Conservation (phyloP, 2,329 filamentous ascomycete genomes). For the Tolypocladium album region DNA sequence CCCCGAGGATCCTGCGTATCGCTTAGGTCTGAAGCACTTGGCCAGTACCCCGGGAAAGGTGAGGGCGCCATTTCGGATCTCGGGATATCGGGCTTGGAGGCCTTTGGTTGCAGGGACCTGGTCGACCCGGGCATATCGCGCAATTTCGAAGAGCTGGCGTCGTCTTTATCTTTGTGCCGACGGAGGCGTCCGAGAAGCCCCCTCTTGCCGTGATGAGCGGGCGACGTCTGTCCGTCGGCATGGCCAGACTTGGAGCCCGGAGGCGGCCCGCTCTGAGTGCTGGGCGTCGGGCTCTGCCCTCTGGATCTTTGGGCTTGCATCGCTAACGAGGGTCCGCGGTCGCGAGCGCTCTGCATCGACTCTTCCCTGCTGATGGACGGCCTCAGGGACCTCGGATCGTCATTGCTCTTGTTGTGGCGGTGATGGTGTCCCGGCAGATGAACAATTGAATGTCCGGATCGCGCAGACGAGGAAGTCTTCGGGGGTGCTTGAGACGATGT, state of each 20-base stretch:
- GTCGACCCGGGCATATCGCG: constrained; percentile 41
- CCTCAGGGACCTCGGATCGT: constrained; percentile 54
- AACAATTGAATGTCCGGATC: constrained; percentile 48
- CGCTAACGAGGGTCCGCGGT: constrained; percentile 34
- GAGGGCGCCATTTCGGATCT: constrained; percentile 28
- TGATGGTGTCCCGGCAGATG: constrained; percentile 55
- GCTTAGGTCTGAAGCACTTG: constrained; percentile 14
- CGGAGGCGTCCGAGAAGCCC: constrained; percentile 40
- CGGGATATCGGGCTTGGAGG: constrained; percentile 35
- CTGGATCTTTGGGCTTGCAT: constrained; percentile 44
- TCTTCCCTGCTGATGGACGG: constrained; percentile 72
- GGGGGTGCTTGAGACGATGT: constrained; percentile 32
- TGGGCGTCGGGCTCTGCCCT: constrained; percentile 74
- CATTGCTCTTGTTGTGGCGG: constrained; percentile 60
- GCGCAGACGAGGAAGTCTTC: constrained; percentile 53
- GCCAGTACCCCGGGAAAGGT: constrained; percentile 19
- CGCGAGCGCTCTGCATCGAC: constrained; percentile 33
- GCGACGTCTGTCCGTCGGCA: constrained; percentile 47
- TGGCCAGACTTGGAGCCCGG: constrained; percentile 37
- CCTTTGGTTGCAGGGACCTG: constrained; percentile 39
- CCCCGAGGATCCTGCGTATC: constrained; percentile 19
- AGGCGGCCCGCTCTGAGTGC: constrained; percentile 47
- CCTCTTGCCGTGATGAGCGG: constrained; percentile 40
- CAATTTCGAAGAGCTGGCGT: constrained; percentile 27
- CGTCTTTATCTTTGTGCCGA: constrained; percentile 45